A percentile compares a stretch with the other conserved stretches of the same genome.
Evolutionary conservation across 2,329 filamentous ascomycete species (phyloP).

Genomic region (Botrytis pseudocinerea): DNA sequence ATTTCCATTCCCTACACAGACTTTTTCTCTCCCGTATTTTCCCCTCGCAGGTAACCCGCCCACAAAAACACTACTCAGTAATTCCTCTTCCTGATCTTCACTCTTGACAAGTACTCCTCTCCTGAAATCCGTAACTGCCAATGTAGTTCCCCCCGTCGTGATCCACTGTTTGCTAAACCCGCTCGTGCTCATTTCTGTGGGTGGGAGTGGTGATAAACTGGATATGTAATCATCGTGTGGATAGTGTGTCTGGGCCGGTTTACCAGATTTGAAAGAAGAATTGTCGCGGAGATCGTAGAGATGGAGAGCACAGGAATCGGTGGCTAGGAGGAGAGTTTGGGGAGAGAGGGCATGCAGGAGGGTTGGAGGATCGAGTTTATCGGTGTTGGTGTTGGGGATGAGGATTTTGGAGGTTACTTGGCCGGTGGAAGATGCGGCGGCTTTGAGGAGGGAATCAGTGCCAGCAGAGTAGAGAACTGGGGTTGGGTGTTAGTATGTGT

Average conservation of each 20-base stretch:
- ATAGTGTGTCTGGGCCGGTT: slow-evolving; percentile 75
- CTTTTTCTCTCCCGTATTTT: slow-evolving; percentile 69
- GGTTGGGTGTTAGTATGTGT: background rate
- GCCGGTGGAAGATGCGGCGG: slow-evolving; percentile 59
- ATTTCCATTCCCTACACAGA: slow-evolving; percentile 72
- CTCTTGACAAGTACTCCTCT: slow-evolving; percentile 83
- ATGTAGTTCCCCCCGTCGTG: slow-evolving; percentile 85
- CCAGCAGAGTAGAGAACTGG: slow-evolving; percentile 62
- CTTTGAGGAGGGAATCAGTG: slow-evolving; percentile 58
- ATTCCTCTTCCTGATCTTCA: slow-evolving; percentile 92
- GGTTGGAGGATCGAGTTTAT: slow-evolving; percentile 67
- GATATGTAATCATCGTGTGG: slow-evolving; percentile 94
- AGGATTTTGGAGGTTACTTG: slow-evolving; percentile 79
- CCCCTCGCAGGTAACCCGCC: slow-evolving; percentile 68
- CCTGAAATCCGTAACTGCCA: slow-evolving; percentile 86
- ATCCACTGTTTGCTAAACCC: slow-evolving; percentile 95
- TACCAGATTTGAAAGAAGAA: slow-evolving; percentile 54
- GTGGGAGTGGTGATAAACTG: slow-evolving; percentile 78
- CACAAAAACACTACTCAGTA: slow-evolving; percentile 79
- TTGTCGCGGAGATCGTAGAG: slow-evolving; percentile 77
- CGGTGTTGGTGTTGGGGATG: slow-evolving; percentile 55
- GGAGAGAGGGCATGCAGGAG: slow-evolving; percentile 82
- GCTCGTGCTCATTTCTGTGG: slow-evolving; percentile 77
- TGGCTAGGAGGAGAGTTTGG: slow-evolving; percentile 83
- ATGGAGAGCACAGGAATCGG: slow-evolving; percentile 86